These are phyloP conservation scores for Oryza punctata DNA, from an alignment of 176 grass and related monocot species.

Conservation along the genomic window DNA sequence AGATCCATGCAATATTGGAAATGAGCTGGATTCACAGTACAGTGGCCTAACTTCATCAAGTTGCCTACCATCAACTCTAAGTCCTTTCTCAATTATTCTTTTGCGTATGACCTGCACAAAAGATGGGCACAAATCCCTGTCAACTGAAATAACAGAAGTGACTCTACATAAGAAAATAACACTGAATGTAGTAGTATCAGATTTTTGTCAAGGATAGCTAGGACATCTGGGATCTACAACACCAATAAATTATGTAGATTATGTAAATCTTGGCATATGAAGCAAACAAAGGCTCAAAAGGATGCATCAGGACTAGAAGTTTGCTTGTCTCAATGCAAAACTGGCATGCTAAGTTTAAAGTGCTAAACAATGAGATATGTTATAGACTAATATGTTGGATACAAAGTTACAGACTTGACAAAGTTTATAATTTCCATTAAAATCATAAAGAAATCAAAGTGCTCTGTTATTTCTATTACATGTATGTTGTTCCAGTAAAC, in stretches of 20 bases:
- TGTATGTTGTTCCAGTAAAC: not conserved
- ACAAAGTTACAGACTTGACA: not conserved
- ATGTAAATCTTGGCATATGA: not conserved
- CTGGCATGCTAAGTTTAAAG: not conserved
- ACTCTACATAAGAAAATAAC: conserved; percentile 32
- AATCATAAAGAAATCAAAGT: conserved; percentile 12
- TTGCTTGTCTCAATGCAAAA: conserved; percentile 17
- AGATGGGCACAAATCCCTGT: not conserved
- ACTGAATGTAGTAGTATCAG: conserved; percentile 25
- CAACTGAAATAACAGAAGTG: conserved; percentile 15
- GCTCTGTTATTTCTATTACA: not conserved
- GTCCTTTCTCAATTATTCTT: conserved; percentile 91
- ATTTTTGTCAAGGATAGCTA: conserved; percentile 19
- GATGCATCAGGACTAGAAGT: conserved; percentile 15
- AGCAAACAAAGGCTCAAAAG: conserved; percentile 4
- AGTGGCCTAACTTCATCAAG: conserved; percentile 95
- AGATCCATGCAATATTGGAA: conserved; percentile 82
- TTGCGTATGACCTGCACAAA: conserved; percentile 83
- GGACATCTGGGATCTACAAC: not conserved
- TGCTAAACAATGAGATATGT: not conserved
- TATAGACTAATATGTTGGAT: not conserved
- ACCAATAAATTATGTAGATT: not conserved
- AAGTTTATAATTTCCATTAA: not conserved
- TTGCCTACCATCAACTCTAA: conserved; percentile 93
- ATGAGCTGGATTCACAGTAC: conserved; percentile 83